These are phyloP conservation scores for Pseudocercospora fijiensis DNA, from an alignment of 2,329 filamentous ascomycete species.

Conservation along the genomic window DNA sequence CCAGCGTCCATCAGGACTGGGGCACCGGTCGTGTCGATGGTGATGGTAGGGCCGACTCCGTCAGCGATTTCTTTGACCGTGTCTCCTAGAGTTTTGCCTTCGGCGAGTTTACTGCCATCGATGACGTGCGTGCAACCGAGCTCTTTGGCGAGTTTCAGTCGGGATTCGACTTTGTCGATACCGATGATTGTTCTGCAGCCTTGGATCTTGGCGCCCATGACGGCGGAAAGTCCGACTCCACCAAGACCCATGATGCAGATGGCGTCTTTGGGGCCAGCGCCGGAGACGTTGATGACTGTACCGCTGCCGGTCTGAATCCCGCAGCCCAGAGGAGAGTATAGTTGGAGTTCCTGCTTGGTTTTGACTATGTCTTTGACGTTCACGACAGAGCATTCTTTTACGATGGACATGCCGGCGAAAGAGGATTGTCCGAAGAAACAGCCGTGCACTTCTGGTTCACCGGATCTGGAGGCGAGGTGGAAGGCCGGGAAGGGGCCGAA, in stretches of 20 bases:
- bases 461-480: conserved; percentile 22
- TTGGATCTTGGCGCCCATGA: conserved; percentile 51
- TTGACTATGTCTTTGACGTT: conserved; percentile 44
- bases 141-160: conserved; percentile 43
- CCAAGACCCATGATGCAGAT: conserved; percentile 49
- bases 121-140: conserved; percentile 45
- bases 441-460: conserved; percentile 38
- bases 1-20: conserved; percentile 46
- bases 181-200: conserved; percentile 44
- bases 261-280: conserved; percentile 40
- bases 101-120: conserved; percentile 37
- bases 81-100: conserved; percentile 37
- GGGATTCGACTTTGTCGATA: conserved; percentile 41
- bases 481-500: conserved; percentile 38
- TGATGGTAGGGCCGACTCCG: conserved; percentile 46
- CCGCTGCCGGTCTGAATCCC: conserved; percentile 50
- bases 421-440: conserved; percentile 53
- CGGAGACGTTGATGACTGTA: conserved; percentile 43
- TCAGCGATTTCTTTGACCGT: conserved; percentile 41
- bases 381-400: conserved; percentile 43
- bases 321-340: conserved; percentile 49
- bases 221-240: conserved; percentile 49
- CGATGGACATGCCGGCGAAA: conserved; percentile 44
- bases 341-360: conserved; percentile 43
- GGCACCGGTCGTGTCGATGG: conserved; percentile 54